phyloP scores from a whole-genome alignment of 441 rosid genomes.

The Pelargonium citronellum region DNA sequence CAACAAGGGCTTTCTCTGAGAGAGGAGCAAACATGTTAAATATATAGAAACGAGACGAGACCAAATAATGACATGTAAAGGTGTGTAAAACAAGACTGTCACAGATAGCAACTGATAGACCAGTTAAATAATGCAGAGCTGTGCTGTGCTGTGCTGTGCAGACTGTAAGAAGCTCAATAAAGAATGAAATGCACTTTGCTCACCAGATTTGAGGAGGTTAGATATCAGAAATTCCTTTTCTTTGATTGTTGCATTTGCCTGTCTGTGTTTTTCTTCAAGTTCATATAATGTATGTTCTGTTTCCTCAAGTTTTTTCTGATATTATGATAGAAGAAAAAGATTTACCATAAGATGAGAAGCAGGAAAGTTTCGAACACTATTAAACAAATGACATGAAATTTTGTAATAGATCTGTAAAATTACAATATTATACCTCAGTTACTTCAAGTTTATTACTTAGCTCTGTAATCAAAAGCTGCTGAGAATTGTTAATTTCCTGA shows the following conservation, averaged over 20 bases:
- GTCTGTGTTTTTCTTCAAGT: constrained; percentile 86
- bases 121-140: constrained; percentile 13
- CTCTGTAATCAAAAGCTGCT: constrained; percentile 24
- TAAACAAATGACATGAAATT: neutral
- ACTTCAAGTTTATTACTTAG: constrained; percentile 23
- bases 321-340: constrained; percentile 13
- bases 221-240: constrained; percentile 85
- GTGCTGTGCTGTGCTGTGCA: neutral
- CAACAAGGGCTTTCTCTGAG: constrained; percentile 82
- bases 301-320: constrained; percentile 74
- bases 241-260: constrained; percentile 82
- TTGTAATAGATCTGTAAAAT: neutral
- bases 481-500: constrained; percentile 25
- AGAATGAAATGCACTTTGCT: constrained; percentile 16
- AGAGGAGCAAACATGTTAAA: constrained; percentile 4
- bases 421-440: constrained; percentile 20
- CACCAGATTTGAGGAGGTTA: constrained; percentile 89
- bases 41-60: neutral
- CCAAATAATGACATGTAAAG: neutral
- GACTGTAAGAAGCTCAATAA: neutral
- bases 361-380: neutral
- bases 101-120: neutral
- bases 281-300: constrained; percentile 70
- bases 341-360: neutral
- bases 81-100: neutral